Conservation (phyloP, 2,329 filamentous ascomycete genomes). For the Trichophyton benhamiae region DNA sequence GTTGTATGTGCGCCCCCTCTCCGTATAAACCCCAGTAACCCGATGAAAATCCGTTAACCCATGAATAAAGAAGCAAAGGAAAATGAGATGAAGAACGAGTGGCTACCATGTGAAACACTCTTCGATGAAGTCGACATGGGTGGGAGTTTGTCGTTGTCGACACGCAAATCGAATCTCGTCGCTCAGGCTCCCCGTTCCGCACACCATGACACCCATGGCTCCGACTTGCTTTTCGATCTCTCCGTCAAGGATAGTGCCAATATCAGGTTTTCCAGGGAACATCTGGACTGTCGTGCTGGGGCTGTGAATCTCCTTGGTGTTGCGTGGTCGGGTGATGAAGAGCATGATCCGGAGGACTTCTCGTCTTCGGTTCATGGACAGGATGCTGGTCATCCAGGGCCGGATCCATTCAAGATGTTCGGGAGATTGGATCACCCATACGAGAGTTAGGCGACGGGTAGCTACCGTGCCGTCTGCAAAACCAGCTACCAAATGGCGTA, state of each 20-base stretch:
- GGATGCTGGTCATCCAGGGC: slow-evolving; percentile 67
- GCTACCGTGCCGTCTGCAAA: slow-evolving; percentile 61
- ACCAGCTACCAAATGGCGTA: slow-evolving; percentile 62
- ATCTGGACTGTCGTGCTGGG: slow-evolving; percentile 74
- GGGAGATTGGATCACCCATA: slow-evolving; percentile 86
- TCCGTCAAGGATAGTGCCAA: slow-evolving; percentile 63
- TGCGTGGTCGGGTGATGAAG: slow-evolving; percentile 79
- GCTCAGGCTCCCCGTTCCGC: slow-evolving; percentile 60
- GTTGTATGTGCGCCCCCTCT: not conserved
- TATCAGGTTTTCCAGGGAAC: slow-evolving; percentile 78
- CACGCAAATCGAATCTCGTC: slow-evolving; percentile 64
- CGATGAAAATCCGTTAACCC: not conserved
- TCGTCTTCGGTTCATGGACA: slow-evolving; percentile 66
- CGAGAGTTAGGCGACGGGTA: slow-evolving; percentile 65
- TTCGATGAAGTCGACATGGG: slow-evolving; percentile 61
- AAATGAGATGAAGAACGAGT: not conserved
- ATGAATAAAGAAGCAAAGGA: not conserved
- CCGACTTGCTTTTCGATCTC: slow-evolving; percentile 74
- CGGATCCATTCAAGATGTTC: slow-evolving; percentile 88
- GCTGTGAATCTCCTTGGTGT: slow-evolving; percentile 66
- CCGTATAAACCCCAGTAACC: not conserved
- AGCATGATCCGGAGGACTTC: slow-evolving; percentile 77
- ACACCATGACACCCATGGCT: slow-evolving; percentile 76
- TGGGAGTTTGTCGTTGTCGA: slow-evolving; percentile 47
- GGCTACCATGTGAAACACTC: slow-evolving; percentile 52